Conservation (phyloP, 2,329 filamentous ascomycete genomes). For the Penicillium brasilianum region DNA sequence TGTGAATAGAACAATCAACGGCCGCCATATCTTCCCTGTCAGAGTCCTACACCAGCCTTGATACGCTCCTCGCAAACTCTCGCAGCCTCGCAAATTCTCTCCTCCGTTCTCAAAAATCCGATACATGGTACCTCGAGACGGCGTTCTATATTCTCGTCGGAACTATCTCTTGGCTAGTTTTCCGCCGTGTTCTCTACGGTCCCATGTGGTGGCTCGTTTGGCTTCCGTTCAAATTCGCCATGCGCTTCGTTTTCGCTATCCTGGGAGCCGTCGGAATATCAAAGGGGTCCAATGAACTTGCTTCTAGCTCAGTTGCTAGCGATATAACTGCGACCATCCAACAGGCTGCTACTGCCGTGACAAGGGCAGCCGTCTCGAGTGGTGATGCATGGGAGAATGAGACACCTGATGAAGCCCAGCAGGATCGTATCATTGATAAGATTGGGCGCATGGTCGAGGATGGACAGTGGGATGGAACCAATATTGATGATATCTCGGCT, state of each 20-base stretch:
- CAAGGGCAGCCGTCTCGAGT: constrained; percentile 17
- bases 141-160: constrained; percentile 79
- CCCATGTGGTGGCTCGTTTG: constrained; percentile 89
- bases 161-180: constrained; percentile 84
- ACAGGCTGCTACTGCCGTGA: constrained; percentile 28
- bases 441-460: constrained; percentile 48
- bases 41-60: constrained; percentile 79
- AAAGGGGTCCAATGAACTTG: constrained; percentile 34
- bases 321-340: constrained; percentile 31
- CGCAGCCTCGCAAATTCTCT: constrained; percentile 77
- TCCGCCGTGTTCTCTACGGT: constrained; percentile 82
- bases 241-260: constrained; percentile 62
- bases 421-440: constrained; percentile 47
- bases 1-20: constrained; percentile 68
- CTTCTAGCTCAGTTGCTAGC: constrained; percentile 24
- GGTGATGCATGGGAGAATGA: constrained; percentile 29
- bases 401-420: constrained; percentile 29
- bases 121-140: constrained; percentile 96
- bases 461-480: constrained; percentile 32
- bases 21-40: constrained; percentile 79
- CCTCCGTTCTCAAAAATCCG: constrained; percentile 86
- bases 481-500: constrained; percentile 42
- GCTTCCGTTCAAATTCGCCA: constrained; percentile 74
- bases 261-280: constrained; percentile 57
- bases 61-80: constrained; percentile 75